A percentile compares a stretch with the other conserved stretches of the same genome.
These are phyloP conservation scores for Pharnaceum exiguum DNA, from an alignment of 148 eudicot species.

Conservation along the genomic window DNA sequence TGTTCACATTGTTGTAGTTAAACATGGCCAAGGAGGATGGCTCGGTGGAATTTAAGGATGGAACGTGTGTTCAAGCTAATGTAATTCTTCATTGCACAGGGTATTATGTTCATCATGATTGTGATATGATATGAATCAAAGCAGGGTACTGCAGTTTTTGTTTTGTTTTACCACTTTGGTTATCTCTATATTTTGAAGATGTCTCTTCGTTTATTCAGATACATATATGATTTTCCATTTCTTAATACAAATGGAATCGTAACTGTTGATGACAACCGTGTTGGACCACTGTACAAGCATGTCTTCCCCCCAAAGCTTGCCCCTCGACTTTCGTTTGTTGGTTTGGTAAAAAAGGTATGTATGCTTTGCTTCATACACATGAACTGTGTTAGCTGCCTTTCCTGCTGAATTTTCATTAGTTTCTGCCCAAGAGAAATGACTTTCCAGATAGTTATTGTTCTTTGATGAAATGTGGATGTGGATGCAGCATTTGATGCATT, in stretches of 20 bases:
- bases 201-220: too few relatives aligned
- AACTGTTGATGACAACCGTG: slow-evolving; percentile 62
- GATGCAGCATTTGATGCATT: too few relatives aligned
- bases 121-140: neutral
- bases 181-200: too few relatives aligned
- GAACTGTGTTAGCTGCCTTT: too few relatives aligned
- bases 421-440: neutral
- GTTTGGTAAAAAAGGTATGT: slow-evolving; percentile 71
- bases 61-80: slow-evolving; percentile 53
- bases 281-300: slow-evolving; percentile 80
- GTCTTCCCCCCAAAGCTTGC: slow-evolving; percentile 77
- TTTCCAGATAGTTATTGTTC: too few relatives aligned
- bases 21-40: slow-evolving; percentile 58
- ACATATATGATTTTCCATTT: slow-evolving; percentile 71
- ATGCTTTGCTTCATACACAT: neutral
- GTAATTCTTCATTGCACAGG: slow-evolving; percentile 80
- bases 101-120: slow-evolving; percentile 26
- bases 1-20: slow-evolving; percentile 35
- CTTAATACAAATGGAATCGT: slow-evolving; percentile 86
- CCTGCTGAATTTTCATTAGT: too few relatives aligned
- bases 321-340: slow-evolving; percentile 72
- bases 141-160: slow-evolving; percentile 6
- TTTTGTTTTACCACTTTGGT: too few relatives aligned
- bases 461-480: too few relatives aligned
- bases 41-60: slow-evolving; percentile 47